Evolutionary conservation across 345 rosid genomes (phyloP).

Genomic region (Crucihimalaya himalaica): DNA sequence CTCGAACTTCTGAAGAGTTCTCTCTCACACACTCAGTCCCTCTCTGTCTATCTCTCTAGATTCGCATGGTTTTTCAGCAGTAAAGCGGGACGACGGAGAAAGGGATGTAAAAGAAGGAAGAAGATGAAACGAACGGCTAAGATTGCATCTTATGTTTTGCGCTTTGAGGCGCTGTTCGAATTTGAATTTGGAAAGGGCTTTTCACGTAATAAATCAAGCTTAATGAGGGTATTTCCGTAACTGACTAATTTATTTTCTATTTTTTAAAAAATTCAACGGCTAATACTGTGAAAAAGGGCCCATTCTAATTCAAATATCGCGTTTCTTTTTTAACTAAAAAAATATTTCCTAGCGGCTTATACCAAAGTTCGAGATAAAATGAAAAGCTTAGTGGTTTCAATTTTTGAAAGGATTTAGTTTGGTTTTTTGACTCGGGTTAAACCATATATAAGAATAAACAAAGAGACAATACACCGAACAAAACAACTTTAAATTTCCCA

Average conservation of each 20-base stretch:
- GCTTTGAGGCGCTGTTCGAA: slow-evolving; percentile 43
- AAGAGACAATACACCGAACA: no score
- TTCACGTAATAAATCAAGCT: slow-evolving; percentile 2
- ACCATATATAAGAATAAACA: no score
- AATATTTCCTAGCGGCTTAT: neutral
- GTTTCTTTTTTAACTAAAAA: no score
- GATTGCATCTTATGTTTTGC: slow-evolving; percentile 39
- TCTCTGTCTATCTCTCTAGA: slow-evolving; percentile 30
- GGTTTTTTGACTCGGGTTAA: no score
- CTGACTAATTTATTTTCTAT: neutral
- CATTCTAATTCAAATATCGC: neutral
- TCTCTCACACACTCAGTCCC: slow-evolving; percentile 8
- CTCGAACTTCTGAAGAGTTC: slow-evolving; percentile 18
- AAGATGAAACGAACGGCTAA: slow-evolving; percentile 48
- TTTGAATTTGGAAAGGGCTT: slow-evolving; percentile 50
- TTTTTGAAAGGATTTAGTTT: no score
- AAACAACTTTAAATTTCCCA: no score
- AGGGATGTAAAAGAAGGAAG: neutral
- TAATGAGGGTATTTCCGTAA: slow-evolving; percentile 1
- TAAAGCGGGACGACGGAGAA: slow-evolving; percentile 28
- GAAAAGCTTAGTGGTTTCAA: no score
- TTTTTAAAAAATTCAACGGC: slow-evolving; percentile 18
- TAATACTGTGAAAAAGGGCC: neutral
- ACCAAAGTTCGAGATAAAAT: neutral
- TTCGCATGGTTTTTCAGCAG: slow-evolving; percentile 36